Evolutionary conservation across 1,139 yeast species (phyloP).

Genomic region (Blastobotrys proliferans): DNA sequence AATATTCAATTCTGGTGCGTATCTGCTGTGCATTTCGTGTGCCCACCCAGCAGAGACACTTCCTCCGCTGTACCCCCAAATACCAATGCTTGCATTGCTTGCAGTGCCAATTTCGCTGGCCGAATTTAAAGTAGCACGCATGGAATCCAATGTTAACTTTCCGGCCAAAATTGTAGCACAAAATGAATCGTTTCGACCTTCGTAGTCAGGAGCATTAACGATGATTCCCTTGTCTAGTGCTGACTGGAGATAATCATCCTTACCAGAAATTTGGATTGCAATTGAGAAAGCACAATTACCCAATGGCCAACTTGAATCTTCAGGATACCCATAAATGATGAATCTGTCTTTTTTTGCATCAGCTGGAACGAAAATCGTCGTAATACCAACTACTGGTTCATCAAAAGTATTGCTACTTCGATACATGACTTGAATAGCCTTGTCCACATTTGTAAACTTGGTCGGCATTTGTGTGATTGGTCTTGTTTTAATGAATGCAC

Average conservation of each 20-base stretch:
- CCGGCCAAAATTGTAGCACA: constrained; percentile 26
- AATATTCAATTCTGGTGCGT: constrained; percentile 32
- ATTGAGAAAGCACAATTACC: constrained; percentile 32
- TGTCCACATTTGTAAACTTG: not conserved
- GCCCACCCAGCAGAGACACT: constrained; percentile 33
- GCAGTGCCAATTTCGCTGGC: constrained; percentile 16
- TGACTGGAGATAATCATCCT: constrained; percentile 7
- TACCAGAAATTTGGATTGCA: constrained; percentile 18
- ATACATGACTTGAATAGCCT: constrained; percentile 25
- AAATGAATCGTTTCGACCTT: constrained; percentile 26
- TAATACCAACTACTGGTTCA: constrained; percentile 26
- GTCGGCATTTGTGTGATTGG: constrained; percentile 16
- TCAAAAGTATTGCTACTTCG: constrained; percentile 28
- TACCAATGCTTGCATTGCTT: constrained; percentile 18
- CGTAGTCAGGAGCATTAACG: constrained; percentile 28
- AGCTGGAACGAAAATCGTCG: constrained; percentile 29
- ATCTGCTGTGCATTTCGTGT: constrained; percentile 27
- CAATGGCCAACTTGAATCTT: constrained; percentile 29
- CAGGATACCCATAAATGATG: constrained; percentile 29
- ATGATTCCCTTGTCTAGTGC: constrained; percentile 13
- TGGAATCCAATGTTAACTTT: constrained; percentile 27
- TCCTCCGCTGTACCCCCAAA: constrained; percentile 35
- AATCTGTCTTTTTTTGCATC: constrained; percentile 18
- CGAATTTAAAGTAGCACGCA: constrained; percentile 23
- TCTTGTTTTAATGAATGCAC: constrained; percentile 20